Percentiles rank a stretch among this genome's conserved stretches.
Conservation (phyloP, 1,139 yeast genomes). For the Eremothecium coryli region DNA sequence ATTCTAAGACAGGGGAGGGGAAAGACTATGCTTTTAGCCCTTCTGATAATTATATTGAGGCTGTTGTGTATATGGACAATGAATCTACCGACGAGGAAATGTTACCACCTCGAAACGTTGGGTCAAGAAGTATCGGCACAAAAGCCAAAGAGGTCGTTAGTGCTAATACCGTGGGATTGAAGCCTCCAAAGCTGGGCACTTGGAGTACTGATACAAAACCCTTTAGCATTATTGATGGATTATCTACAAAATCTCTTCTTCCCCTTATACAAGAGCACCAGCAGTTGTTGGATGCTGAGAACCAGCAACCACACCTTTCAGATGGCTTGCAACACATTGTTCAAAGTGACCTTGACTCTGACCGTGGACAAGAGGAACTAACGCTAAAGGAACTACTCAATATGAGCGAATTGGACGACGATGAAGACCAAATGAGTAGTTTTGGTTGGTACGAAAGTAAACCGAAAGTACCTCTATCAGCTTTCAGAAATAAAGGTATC, state of each 20-base stretch:
- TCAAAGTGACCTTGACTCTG: constrained; percentile 21
- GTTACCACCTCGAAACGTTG: constrained; percentile 56
- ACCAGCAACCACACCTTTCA: constrained; percentile 12
- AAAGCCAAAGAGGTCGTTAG: constrained; percentile 81
- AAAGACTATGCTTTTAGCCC: constrained; percentile 10
- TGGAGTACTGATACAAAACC: constrained; percentile 86
- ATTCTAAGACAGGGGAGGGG: constrained; percentile 2
- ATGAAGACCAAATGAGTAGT: constrained; percentile 41
- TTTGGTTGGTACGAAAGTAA: constrained; percentile 34
- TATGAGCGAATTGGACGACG: constrained; percentile 81
- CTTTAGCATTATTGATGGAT: constrained; percentile 88
- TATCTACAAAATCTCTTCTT: constrained; percentile 70
- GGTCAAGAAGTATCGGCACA: constrained; percentile 49
- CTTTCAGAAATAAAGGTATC: constrained; percentile 72
- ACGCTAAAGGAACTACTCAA: constrained; percentile 80
- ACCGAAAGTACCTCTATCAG: constrained; percentile 71
- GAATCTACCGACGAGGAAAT: constrained; percentile 84
- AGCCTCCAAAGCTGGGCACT: constrained; percentile 89
- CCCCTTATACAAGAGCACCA: constrained; percentile 31
- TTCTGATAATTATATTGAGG: constrained; percentile 20
- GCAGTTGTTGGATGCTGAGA: constrained; percentile 20
- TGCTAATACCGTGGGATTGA: constrained; percentile 69
- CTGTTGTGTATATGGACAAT: constrained; percentile 37
- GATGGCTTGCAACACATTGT: constrained; percentile 13
- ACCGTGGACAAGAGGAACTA: constrained; percentile 49